Evolutionary conservation across 805 yeast species (phyloP).

Genomic region (Monosporozyma aerobia): DNA sequence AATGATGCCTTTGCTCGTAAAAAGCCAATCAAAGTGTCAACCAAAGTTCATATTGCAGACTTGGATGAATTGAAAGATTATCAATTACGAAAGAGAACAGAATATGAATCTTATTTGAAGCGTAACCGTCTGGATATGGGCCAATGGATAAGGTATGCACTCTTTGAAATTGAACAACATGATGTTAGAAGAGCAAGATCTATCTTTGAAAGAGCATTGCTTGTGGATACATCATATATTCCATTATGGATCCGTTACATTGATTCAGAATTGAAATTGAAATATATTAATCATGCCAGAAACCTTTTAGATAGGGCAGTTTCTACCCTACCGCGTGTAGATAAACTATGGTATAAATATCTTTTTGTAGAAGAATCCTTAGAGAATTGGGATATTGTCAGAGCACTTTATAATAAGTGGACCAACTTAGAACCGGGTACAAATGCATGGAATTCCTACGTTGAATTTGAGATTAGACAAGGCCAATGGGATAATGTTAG

Average conservation of each 20-base stretch:
- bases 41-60: constrained; percentile 47
- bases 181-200: constrained; percentile 77
- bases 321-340: constrained; percentile 62
- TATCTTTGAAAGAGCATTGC: constrained; percentile 77
- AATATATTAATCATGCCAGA: constrained; percentile 80
- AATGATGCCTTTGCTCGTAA: constrained; percentile 45
- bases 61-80: constrained; percentile 69
- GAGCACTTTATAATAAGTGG: constrained; percentile 73
- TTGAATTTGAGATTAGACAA: constrained; percentile 65
- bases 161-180: constrained; percentile 73
- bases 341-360: constrained; percentile 80
- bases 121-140: constrained; percentile 72
- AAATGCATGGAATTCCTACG: constrained; percentile 66
- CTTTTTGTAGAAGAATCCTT: constrained; percentile 75
- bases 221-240: constrained; percentile 63
- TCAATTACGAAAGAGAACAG: constrained; percentile 69
- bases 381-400: constrained; percentile 50
- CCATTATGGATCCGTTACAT: constrained; percentile 83
- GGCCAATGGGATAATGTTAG: constrained; percentile 50
- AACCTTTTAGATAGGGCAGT: constrained; percentile 76
- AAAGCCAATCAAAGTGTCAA: constrained; percentile 29
- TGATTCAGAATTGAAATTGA: constrained; percentile 61
- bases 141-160: constrained; percentile 90
- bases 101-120: constrained; percentile 79
- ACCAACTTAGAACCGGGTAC: constrained; percentile 60